Conservation (phyloP, 257 asterid species). For the Vinca minor region DNA sequence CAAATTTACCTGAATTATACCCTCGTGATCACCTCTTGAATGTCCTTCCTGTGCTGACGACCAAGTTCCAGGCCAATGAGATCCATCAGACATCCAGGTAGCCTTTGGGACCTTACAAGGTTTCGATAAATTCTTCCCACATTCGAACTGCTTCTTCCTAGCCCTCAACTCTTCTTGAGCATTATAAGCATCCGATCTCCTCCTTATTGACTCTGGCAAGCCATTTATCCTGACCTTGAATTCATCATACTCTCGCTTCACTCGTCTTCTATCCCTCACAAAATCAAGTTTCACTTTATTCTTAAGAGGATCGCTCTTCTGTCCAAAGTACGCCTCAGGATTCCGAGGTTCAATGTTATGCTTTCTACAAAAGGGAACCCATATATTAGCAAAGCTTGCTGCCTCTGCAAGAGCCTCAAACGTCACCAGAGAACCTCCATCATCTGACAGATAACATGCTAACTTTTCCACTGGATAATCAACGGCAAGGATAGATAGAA, state of each 20-base stretch:
- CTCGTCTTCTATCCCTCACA: slow-evolving; percentile 69
- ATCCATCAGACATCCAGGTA: slow-evolving; percentile 92
- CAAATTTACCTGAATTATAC: slow-evolving; percentile 69
- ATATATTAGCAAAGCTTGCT: slow-evolving; percentile 70
- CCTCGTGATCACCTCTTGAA: slow-evolving; percentile 77
- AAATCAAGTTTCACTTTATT: slow-evolving; percentile 67
- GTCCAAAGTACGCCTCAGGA: slow-evolving; percentile 76
- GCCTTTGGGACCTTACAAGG: slow-evolving; percentile 60
- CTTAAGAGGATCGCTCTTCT: slow-evolving; percentile 69
- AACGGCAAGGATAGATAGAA: slow-evolving; percentile 78
- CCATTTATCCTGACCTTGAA: slow-evolving; percentile 81
- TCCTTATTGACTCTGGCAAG: slow-evolving; percentile 65
- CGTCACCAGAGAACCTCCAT: slow-evolving; percentile 80
- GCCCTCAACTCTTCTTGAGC: slow-evolving; percentile 67
- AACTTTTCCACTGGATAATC: slow-evolving; percentile 82
- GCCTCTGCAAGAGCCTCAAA: slow-evolving; percentile 91
- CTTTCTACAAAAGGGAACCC: slow-evolving; percentile 84
- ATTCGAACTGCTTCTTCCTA: slow-evolving; percentile 58
- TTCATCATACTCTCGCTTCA: slow-evolving; percentile 86
- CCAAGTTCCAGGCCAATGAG: slow-evolving; percentile 94
- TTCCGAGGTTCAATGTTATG: slow-evolving; percentile 81
- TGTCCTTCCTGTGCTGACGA: slow-evolving; percentile 60
- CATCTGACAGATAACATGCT: slow-evolving; percentile 77
- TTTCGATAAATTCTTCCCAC: slow-evolving; percentile 45
- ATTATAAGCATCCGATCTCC: slow-evolving; percentile 86